These are phyloP conservation scores for Sugiyamaella paludigena DNA, from an alignment of 1,139 yeast genomes.

Conservation along the genomic window DNA sequence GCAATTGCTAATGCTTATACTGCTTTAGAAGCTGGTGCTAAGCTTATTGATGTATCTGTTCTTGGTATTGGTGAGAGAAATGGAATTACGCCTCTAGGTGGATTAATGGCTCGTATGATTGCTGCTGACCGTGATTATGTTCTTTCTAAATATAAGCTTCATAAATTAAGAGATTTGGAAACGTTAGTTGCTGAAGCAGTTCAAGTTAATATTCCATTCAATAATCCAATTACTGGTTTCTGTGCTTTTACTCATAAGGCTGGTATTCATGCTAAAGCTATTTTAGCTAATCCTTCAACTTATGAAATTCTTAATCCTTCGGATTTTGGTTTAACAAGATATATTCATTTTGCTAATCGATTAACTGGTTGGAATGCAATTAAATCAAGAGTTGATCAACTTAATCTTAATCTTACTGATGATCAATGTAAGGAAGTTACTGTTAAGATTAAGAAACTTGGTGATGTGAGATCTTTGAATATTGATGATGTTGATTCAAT, in stretches of 20 bases:
- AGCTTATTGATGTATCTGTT: conserved; percentile 89
- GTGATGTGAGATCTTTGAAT: conserved; percentile 91
- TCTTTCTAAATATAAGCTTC: conserved; percentile 89
- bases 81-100: conserved; percentile 97
- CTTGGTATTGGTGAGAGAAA: conserved; percentile 99
- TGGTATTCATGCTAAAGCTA: conserved; percentile 98
- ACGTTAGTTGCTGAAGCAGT: conserved; percentile 96
- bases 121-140: conserved; percentile 98
- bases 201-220: conserved; percentile 94
- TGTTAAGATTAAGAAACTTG: conserved; percentile 84
- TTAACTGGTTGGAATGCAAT: conserved; percentile 99
- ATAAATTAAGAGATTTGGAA: conserved; percentile 93
- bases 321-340: conserved; percentile 92
- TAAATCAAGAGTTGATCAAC: conserved; percentile 96
- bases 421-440: conserved; percentile 96
- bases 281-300: conserved; percentile 96
- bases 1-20: conserved; percentile 98
- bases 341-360: conserved; percentile 96
- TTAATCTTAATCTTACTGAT: conserved; percentile 85
- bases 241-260: conserved; percentile 99
- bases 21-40: conserved; percentile 97
- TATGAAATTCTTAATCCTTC: conserved; percentile 94
- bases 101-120: conserved; percentile 98
- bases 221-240: conserved; percentile 98
- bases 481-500: conserved; percentile 97